Conservation (phyloP, 208 protist species). For the Lotmaria passim region DNA sequence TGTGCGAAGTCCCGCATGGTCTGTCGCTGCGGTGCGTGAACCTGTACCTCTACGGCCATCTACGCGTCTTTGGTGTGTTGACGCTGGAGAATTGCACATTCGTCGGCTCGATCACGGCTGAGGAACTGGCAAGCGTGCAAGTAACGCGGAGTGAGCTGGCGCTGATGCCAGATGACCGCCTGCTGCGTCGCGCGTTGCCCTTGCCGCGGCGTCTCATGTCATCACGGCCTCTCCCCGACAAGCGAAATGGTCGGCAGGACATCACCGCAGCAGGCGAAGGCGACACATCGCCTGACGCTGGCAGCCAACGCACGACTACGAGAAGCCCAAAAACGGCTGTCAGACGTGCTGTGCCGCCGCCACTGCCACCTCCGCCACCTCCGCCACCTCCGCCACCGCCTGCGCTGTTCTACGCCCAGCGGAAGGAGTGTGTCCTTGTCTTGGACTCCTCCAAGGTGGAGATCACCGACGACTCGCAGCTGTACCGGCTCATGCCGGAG, state of each 20-base stretch:
- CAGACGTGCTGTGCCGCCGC: too few relatives aligned
- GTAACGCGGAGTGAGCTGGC: conserved; percentile 44
- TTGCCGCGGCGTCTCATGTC: neutral
- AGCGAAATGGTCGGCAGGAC: too few relatives aligned
- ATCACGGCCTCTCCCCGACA: neutral
- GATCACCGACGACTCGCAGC: conserved; percentile 39
- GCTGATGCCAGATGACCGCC: conserved; percentile 41
- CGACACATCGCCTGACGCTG: too few relatives aligned
- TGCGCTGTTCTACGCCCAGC: conserved; percentile 26
- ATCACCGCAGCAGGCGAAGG: too few relatives aligned
- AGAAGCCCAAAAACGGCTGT: neutral
- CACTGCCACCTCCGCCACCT: too few relatives aligned
- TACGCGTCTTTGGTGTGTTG: conserved; percentile 61
- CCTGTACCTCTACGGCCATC: conserved; percentile 56
- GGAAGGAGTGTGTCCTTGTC: conserved; percentile 62
- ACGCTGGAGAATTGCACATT: conserved; percentile 63
- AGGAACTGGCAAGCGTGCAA: conserved; percentile 47
- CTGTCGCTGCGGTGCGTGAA: conserved; percentile 51
- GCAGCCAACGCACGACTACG: neutral
- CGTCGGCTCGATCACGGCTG: conserved; percentile 52
- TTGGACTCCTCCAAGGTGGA: conserved; percentile 65
- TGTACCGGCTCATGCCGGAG: conserved; percentile 34
- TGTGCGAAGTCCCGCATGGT: conserved; percentile 41
- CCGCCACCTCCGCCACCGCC: conserved; percentile 17
- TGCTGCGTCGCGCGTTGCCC: conserved; percentile 20